Conservation (phyloP, 1,284 basidiomycete genomes). For the Trichosporon inkin region DNA sequence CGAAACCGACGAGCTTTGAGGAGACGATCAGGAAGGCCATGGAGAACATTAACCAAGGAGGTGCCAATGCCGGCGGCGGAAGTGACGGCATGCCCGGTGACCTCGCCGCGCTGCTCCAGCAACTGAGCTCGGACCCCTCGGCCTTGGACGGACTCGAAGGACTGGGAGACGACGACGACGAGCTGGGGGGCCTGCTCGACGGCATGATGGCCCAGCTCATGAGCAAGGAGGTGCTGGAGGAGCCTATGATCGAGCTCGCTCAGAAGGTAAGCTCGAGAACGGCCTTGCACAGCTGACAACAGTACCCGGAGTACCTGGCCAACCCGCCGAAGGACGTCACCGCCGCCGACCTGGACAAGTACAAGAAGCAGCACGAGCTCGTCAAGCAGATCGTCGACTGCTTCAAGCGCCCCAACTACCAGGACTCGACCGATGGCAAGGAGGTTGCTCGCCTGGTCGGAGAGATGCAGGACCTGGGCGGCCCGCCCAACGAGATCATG, state of each 20-base stretch:
- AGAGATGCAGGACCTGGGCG: conserved; percentile 59
- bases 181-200: conserved; percentile 74
- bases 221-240: conserved; percentile 88
- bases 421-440: conserved; percentile 58
- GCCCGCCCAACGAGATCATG: conserved; percentile 85
- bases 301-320: conserved; percentile 79
- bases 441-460: conserved; percentile 33
- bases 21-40: conserved; percentile 71
- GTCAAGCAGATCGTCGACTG: conserved; percentile 66
- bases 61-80: conserved; percentile 32
- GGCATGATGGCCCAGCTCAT: conserved; percentile 90
- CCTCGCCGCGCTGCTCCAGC: conserved; percentile 34
- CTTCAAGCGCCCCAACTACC: conserved; percentile 67
- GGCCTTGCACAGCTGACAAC: conserved; percentile 16
- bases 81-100: conserved; percentile 27
- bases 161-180: conserved; percentile 56
- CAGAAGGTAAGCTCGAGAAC: conserved; percentile 60
- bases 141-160: conserved; percentile 50
- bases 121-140: conserved; percentile 54
- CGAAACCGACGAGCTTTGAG: conserved; percentile 60
- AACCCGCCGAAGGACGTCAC: conserved; percentile 57
- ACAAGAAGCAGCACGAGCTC: conserved; percentile 62
- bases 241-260: conserved; percentile 82
- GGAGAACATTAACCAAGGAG: conserved; percentile 65
- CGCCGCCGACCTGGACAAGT: conserved; percentile 64